Conservation (phyloP, 257 asterid species). For the Phtheirospermum japonicum region DNA sequence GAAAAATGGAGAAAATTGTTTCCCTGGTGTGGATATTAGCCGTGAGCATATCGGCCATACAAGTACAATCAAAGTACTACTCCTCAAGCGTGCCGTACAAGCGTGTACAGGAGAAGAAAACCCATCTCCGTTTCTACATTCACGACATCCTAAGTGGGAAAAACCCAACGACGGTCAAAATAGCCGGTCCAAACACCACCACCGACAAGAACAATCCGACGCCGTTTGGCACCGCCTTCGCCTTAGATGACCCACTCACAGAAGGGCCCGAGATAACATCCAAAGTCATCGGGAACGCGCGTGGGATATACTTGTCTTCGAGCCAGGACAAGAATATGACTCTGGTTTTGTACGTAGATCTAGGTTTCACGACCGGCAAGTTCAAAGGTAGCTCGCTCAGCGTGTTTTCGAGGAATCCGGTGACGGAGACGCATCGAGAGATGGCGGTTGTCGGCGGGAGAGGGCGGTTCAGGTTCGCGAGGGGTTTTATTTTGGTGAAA, state of each 20-base stretch:
- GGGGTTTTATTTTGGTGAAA: slow-evolving; percentile 35
- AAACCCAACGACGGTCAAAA: slow-evolving; percentile 33
- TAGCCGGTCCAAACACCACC: slow-evolving; percentile 38
- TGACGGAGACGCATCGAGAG: slow-evolving; percentile 41
- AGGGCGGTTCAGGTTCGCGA: slow-evolving; percentile 42
- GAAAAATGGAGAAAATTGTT: slow-evolving; percentile 29
- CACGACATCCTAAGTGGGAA: slow-evolving; percentile 45
- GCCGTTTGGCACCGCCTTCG: slow-evolving; percentile 34
- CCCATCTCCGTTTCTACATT: slow-evolving; percentile 39
- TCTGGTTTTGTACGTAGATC: slow-evolving; percentile 37
- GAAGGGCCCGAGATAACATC: slow-evolving; percentile 42
- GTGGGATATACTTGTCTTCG: slow-evolving; percentile 37
- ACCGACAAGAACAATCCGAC: slow-evolving; percentile 22
- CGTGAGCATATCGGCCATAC: slow-evolving; percentile 2
- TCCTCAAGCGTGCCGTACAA: slow-evolving; percentile 23
- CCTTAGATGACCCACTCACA: slow-evolving; percentile 39
- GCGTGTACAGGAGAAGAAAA: slow-evolving; percentile 25
- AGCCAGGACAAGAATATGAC: slow-evolving; percentile 25
- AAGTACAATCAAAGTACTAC: slow-evolving; percentile 33
- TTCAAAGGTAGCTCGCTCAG: slow-evolving; percentile 47
- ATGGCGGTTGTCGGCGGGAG: slow-evolving; percentile 51
- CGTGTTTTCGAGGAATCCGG: slow-evolving; percentile 50
- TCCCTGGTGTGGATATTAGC: slow-evolving; percentile 25
- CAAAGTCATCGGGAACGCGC: slow-evolving; percentile 36
- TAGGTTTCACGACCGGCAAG: slow-evolving; percentile 37